These are phyloP conservation scores for Blumeria graminis DNA, from an alignment of 2,329 filamentous ascomycete species.

Conservation along the genomic window DNA sequence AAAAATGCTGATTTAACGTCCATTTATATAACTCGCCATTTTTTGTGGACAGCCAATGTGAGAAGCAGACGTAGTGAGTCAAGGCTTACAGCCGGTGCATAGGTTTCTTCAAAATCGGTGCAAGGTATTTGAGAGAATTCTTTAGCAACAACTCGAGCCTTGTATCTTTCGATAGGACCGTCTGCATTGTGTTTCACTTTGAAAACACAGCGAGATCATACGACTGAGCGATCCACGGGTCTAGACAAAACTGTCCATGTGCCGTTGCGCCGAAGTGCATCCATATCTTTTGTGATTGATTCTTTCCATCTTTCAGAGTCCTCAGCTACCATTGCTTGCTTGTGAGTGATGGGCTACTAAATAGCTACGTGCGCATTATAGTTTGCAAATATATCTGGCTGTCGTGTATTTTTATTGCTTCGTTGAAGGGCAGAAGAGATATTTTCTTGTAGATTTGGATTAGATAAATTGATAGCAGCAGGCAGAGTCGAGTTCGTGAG, in stretches of 20 bases:
- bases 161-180: background rate
- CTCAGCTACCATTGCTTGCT: background rate
- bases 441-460: background rate
- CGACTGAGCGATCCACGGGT: background rate
- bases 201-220: background rate
- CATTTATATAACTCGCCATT: background rate
- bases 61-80: background rate
- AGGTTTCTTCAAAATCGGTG: background rate
- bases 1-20: slow-evolving; percentile 1
- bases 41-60: background rate
- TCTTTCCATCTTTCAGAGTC: background rate
- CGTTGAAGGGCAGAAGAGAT: background rate
- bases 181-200: slow-evolving; percentile 1
- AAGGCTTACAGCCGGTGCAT: background rate
- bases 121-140: background rate
- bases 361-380: background rate
- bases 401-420: background rate
- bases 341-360: background rate
- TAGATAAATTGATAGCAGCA: background rate
- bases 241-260: background rate
- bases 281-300: background rate
- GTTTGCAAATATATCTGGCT: background rate
- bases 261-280: background rate
- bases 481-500: background rate
- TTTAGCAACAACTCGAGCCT: slow-evolving; percentile 1